Percentiles rank a stretch among this genome's conserved stretches.
Evolutionary conservation across 1,284 basidiomycete genomes (phyloP).

Genomic region (Schizophyllum commune): DNA sequence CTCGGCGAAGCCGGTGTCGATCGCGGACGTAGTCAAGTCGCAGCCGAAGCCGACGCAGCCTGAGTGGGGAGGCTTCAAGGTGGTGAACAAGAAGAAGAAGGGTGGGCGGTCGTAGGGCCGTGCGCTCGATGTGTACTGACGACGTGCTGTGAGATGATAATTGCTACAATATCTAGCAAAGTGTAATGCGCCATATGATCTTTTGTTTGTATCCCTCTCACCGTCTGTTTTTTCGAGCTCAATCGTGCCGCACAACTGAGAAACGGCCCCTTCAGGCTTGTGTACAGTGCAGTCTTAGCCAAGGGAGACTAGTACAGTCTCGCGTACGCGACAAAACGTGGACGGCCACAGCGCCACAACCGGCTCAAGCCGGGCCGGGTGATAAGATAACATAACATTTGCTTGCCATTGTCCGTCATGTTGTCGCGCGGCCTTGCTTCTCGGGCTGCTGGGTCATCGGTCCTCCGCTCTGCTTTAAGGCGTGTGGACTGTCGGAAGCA

Average conservation of each 20-base stretch:
- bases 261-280: background rate
- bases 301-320: background rate
- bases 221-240: background rate
- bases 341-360: background rate
- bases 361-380: background rate
- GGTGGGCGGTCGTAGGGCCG: conserved; percentile 30
- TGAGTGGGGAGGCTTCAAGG: conserved; percentile 83
- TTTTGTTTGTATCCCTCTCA: background rate
- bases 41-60: conserved; percentile 70
- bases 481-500: background rate
- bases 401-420: background rate
- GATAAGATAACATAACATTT: background rate
- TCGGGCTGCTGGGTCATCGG: background rate
- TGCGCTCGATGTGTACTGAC: background rate
- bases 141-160: background rate
- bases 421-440: background rate
- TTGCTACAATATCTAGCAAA: background rate
- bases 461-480: background rate
- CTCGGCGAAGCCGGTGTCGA: conserved; percentile 53
- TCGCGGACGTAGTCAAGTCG: conserved; percentile 84
- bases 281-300: background rate
- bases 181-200: background rate
- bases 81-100: conserved; percentile 91
- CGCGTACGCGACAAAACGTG: background rate
- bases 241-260: no score